phyloP scores from a whole-genome alignment of 2,329 filamentous ascomycete species.

The Fusarium sacchari region DNA sequence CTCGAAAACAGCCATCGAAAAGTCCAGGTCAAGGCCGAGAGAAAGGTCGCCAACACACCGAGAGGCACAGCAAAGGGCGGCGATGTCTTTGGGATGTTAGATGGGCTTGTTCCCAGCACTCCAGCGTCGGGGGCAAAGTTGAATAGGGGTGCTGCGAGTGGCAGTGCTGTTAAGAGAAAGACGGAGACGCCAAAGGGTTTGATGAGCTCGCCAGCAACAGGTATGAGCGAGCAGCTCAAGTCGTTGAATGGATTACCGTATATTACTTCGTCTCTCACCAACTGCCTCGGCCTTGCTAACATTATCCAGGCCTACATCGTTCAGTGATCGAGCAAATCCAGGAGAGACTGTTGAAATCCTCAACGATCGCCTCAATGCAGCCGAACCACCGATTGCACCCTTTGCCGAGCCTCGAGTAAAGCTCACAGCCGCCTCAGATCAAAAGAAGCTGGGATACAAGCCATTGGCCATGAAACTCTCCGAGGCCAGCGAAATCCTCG shows the following conservation, averaged over 20 bases:
- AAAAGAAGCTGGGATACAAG: constrained; percentile 91
- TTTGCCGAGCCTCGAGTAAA: constrained; percentile 82
- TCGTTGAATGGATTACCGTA: constrained; percentile 45
- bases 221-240: constrained; percentile 49
- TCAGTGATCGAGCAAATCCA: constrained; percentile 79
- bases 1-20: constrained; percentile 80
- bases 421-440: constrained; percentile 85
- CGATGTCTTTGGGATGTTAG: constrained; percentile 88
- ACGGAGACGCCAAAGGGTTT: constrained; percentile 42
- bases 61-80: constrained; percentile 64
- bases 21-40: constrained; percentile 70
- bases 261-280: constrained; percentile 11
- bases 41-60: constrained; percentile 70
- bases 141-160: constrained; percentile 48
- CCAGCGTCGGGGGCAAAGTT: constrained; percentile 58
- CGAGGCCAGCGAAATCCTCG: constrained; percentile 90
- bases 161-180: constrained; percentile 48
- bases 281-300: neutral
- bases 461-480: constrained; percentile 94
- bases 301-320: constrained; percentile 53
- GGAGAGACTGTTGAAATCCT: constrained; percentile 86
- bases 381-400: constrained; percentile 76
- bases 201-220: constrained; percentile 49
- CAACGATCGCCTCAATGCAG: constrained; percentile 75
- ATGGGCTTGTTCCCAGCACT: constrained; percentile 74